Conservation (phyloP, 2,329 filamentous ascomycete genomes). For the Thielaviopsis euricoi region DNA sequence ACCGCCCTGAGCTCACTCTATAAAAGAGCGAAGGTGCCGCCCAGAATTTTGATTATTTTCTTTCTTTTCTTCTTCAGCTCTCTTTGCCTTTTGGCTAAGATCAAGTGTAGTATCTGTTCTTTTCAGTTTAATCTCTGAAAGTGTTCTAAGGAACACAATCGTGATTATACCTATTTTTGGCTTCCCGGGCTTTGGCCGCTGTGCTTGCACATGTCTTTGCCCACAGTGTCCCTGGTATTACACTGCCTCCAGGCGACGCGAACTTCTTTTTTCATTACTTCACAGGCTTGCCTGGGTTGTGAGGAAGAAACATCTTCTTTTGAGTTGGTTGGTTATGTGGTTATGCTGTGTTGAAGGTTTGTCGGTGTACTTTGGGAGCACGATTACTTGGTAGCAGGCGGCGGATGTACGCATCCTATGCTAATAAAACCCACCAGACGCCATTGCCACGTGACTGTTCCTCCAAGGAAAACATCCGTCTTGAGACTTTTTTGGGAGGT, state of each 20-base stretch:
- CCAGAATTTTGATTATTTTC: constrained; percentile 2
- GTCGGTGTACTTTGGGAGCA: background rate
- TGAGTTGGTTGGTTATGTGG: no score
- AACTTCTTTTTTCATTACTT: constrained; percentile 12
- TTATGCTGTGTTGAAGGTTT: no score
- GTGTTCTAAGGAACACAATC: constrained; percentile 53
- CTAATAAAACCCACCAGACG: background rate
- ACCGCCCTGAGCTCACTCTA: background rate
- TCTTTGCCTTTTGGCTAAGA: constrained; percentile 50
- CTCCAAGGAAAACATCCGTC: background rate
- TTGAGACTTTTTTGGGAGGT: no score
- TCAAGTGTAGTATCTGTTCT: constrained; percentile 96
- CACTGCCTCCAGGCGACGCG: constrained; percentile 14
- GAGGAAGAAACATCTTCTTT: constrained; percentile 4
- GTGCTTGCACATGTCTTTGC: constrained; percentile 12
- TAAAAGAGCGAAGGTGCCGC: constrained; percentile 1
- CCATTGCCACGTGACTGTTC: background rate
- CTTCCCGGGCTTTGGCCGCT: constrained; percentile 10
- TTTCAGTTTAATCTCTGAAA: constrained; percentile 96
- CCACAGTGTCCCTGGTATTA: constrained; percentile 13
- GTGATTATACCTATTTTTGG: constrained; percentile 67
- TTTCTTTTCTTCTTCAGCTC: constrained; percentile 12
- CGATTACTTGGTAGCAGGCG: no score
- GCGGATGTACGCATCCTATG: background rate
- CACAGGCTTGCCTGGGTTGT: constrained; percentile 6